phyloP scores from a whole-genome alignment of 2,329 filamentous ascomycete genomes.

The Fusarium zealandicum region DNA sequence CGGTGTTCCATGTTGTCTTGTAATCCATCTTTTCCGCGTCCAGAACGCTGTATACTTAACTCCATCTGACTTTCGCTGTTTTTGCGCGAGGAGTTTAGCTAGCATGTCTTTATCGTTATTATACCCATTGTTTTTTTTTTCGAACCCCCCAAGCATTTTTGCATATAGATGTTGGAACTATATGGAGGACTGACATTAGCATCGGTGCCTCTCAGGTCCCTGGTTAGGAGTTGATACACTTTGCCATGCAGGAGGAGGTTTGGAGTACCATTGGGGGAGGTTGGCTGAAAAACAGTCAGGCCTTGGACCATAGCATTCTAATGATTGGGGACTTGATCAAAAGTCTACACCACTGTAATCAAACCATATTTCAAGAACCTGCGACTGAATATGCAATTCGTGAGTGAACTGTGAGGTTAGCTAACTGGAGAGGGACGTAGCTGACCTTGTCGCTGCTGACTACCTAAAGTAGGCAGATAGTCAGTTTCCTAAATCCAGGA shows the following conservation, averaged over 20 bases:
- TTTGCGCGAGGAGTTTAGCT: slow-evolving; percentile 27
- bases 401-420: not conserved
- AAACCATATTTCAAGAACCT: not conserved
- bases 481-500: no score
- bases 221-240: not conserved
- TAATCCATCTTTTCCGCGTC: slow-evolving; percentile 22
- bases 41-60: slow-evolving; percentile 11
- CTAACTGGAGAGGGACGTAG: no score
- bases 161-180: not conserved
- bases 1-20: slow-evolving; percentile 25
- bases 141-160: slow-evolving; percentile 10
- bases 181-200: slow-evolving; percentile 6
- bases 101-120: slow-evolving; percentile 36
- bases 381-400: not conserved
- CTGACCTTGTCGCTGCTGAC: no score
- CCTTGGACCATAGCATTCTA: slow-evolving; percentile 6
- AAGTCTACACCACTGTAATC: slow-evolving; percentile 7
- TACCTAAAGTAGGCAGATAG: no score
- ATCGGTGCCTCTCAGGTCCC: not conserved
- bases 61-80: slow-evolving; percentile 19
- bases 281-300: slow-evolving; percentile 1
- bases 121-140: slow-evolving; percentile 35
- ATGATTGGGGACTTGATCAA: slow-evolving; percentile 1
- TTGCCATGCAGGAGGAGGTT: not conserved
- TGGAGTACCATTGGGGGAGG: slow-evolving; percentile 8